Conservation (phyloP, 345 rosid genomes). For the Gossypium herbaceum region DNA sequence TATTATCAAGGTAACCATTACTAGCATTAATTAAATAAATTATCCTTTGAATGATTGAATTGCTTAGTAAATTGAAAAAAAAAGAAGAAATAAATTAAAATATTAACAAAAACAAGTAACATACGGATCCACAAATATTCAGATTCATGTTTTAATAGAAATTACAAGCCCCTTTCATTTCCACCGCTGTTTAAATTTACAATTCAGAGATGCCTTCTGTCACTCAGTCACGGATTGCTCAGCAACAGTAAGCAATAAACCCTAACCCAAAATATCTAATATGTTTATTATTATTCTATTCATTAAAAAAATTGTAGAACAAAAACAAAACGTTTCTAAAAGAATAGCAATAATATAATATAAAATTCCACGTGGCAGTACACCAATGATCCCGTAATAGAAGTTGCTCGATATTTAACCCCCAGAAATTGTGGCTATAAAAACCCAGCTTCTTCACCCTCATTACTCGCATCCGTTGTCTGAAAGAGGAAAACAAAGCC, state of each 20-base stretch:
- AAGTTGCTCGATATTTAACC: conserved; percentile 10
- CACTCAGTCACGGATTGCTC: neutral
- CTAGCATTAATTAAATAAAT: too few species aligned
- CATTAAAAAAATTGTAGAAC: neutral
- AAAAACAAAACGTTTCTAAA: neutral
- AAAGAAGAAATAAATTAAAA: too few species aligned
- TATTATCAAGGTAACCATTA: too few species aligned
- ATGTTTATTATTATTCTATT: neutral
- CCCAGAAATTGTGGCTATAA: conserved; percentile 3
- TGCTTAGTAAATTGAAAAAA: too few species aligned
- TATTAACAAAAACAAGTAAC: too few species aligned
- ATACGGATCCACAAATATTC: too few species aligned
- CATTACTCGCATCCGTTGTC: neutral
- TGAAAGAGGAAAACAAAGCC: neutral
- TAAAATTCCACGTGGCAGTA: neutral
- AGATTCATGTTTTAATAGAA: too few species aligned
- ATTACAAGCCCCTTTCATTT: too few species aligned
- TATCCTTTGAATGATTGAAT: too few species aligned
- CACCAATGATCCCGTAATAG: neutral
- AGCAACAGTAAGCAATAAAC: neutral
- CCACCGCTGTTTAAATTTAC: neutral
- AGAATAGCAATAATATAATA: neutral
- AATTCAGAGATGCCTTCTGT: neutral
- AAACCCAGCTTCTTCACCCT: neutral
- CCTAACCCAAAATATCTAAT: neutral